A percentile compares a stretch with the other conserved stretches of the same genome.
Evolutionary conservation across 352 stramenopile genomes (phyloP).

Genomic region (Phytophthora melonis): DNA sequence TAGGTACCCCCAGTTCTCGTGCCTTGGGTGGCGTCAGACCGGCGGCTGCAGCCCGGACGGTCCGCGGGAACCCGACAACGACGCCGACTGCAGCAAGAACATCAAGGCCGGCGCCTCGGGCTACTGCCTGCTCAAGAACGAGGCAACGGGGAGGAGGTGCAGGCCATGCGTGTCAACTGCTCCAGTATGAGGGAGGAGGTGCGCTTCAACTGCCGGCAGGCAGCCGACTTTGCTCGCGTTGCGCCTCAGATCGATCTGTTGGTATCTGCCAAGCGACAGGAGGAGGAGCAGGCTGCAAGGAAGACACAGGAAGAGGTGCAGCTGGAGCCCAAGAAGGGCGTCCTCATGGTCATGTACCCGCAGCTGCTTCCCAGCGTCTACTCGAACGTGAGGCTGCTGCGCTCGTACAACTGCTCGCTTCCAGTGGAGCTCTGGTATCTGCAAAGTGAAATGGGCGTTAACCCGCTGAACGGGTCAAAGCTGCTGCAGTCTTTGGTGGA

Average conservation of each 20-base stretch:
- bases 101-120: conserved; percentile 33
- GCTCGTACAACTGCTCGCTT: conserved; percentile 43
- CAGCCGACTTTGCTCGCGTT: conserved; percentile 51
- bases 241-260: conserved; percentile 30
- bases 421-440: conserved; percentile 64
- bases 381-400: conserved; percentile 46
- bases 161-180: conserved; percentile 47
- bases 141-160: conserved; percentile 33
- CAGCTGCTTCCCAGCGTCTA: conserved; percentile 50
- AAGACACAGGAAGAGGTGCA: neutral
- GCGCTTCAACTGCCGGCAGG: conserved; percentile 52
- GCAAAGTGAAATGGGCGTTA: conserved; percentile 39
- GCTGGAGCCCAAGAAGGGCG: conserved; percentile 29
- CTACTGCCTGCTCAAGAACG: conserved; percentile 36
- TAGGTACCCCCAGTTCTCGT: conserved; percentile 23
- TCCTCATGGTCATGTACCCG: conserved; percentile 64
- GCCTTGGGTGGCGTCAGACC: conserved; percentile 33
- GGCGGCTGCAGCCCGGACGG: conserved; percentile 36
- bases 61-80: conserved; percentile 22
- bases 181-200: conserved; percentile 32
- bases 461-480: conserved; percentile 18
- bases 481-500: conserved; percentile 35
- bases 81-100: conserved; percentile 26
- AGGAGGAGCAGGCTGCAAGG: conserved; percentile 1
- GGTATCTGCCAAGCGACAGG: conserved; percentile 8